Percentiles rank a stretch among this genome's conserved stretches.
phyloP scores from a whole-genome alignment of 352 stramenopile species.

The Hyaloperonospora brassicae region DNA sequence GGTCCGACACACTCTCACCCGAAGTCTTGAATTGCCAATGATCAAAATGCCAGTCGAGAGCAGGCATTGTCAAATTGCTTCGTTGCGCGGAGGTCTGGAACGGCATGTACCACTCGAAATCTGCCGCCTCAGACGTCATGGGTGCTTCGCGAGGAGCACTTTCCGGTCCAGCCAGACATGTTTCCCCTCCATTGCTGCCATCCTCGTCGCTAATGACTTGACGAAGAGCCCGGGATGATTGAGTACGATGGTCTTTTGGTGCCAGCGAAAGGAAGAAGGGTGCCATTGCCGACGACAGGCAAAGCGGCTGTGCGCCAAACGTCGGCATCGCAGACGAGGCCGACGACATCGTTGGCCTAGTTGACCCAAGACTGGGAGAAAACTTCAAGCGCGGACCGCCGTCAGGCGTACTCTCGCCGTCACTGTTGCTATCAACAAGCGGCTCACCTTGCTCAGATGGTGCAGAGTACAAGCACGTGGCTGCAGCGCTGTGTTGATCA shows the following conservation, averaged over 20 bases:
- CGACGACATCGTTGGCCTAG: conserved; percentile 10
- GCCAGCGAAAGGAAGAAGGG: conserved; percentile 55
- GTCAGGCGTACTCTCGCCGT: conserved; percentile 17
- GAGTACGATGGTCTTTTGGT: conserved; percentile 17
- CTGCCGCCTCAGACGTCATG: conserved; percentile 29
- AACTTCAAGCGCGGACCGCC: conserved; percentile 28
- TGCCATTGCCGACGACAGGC: conserved; percentile 29
- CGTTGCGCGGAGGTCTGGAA: conserved; percentile 53
- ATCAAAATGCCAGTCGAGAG: conserved; percentile 76
- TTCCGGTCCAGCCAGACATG: conserved; percentile 5
- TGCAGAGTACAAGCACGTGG: conserved; percentile 25
- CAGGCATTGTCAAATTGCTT: conserved; percentile 39
- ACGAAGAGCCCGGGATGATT: conserved; percentile 9
- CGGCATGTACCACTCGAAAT: conserved; percentile 67
- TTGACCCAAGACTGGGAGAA: conserved; percentile 33
- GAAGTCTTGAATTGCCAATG: conserved; percentile 38
- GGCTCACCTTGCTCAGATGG: conserved; percentile 12
- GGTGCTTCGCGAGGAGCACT: conserved; percentile 12
- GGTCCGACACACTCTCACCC: conserved; percentile 17
- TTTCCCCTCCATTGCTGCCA: conserved; percentile 14
- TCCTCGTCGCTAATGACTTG: conserved; percentile 19
- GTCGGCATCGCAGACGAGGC: conserved; percentile 24
- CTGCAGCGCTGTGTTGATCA: conserved; percentile 20
- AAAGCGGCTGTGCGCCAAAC: conserved; percentile 44
- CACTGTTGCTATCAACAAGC: conserved; percentile 15